Evolutionary conservation across 2,329 filamentous ascomycete genomes (phyloP).

Genomic region (Westerdykella ornata): DNA sequence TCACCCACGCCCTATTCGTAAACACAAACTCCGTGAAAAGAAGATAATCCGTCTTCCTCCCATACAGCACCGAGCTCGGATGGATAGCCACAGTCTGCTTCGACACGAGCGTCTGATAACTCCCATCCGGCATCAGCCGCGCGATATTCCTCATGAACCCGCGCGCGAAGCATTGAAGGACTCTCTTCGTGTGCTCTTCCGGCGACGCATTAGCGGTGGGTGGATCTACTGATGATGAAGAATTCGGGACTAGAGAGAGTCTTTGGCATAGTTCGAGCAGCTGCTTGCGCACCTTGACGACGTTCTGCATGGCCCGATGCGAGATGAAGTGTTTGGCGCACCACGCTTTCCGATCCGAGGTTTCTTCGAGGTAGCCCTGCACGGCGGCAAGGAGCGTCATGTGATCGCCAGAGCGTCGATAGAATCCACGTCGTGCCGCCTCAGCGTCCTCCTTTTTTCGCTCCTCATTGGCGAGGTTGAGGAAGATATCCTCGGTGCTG

Average conservation of each 20-base stretch:
- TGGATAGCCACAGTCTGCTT: slow-evolving; percentile 59
- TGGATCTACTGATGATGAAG: slow-evolving; percentile 9
- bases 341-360: slow-evolving; percentile 54
- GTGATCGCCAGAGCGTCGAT: slow-evolving; percentile 57
- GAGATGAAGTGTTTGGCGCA: slow-evolving; percentile 53
- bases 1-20: slow-evolving; percentile 57
- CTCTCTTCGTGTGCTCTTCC: slow-evolving; percentile 43
- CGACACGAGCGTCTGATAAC: slow-evolving; percentile 55
- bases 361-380: slow-evolving; percentile 53
- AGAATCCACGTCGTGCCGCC: slow-evolving; percentile 50
- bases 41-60: slow-evolving; percentile 53
- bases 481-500: slow-evolving; percentile 59
- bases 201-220: slow-evolving; percentile 18
- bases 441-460: slow-evolving; percentile 54
- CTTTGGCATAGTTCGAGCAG: slow-evolving; percentile 50
- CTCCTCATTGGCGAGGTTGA: slow-evolving; percentile 54
- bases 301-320: slow-evolving; percentile 59
- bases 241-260: slow-evolving; percentile 34
- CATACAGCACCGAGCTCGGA: slow-evolving; percentile 55
- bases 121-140: slow-evolving; percentile 53
- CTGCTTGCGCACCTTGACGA: slow-evolving; percentile 59
- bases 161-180: slow-evolving; percentile 52
- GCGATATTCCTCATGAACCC: slow-evolving; percentile 58
- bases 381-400: slow-evolving; percentile 57
- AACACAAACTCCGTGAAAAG: slow-evolving; percentile 62